A percentile compares a stretch with the other conserved stretches of the same genome.
Conservation (phyloP, 2,329 filamentous ascomycete genomes). For the Neopestalotiopsis sp. region DNA sequence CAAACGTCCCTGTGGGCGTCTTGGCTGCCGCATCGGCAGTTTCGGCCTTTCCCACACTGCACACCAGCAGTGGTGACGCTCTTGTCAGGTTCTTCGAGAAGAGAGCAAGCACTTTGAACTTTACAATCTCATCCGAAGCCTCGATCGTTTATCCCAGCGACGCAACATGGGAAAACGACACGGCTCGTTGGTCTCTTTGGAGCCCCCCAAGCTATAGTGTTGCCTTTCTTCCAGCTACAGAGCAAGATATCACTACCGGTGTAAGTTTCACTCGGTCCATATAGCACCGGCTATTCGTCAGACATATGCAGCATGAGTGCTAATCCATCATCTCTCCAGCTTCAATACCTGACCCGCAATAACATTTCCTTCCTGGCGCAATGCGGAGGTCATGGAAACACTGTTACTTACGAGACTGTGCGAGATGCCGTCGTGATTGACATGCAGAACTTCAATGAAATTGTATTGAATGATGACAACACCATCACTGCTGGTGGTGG, state of each 20-base stretch:
- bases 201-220: constrained; percentile 19
- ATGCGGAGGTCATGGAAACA: constrained; percentile 22
- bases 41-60: constrained; percentile 19
- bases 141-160: constrained; percentile 18
- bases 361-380: constrained; percentile 22
- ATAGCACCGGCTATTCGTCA: no score
- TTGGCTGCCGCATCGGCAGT: constrained; percentile 16
- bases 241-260: constrained; percentile 20
- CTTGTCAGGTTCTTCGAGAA: constrained; percentile 19
- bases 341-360: constrained; percentile 22
- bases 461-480: constrained; percentile 19
- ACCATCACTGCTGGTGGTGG: constrained; percentile 35
- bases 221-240: constrained; percentile 21
- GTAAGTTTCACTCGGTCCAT: constrained; percentile 13
- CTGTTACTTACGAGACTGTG: constrained; percentile 15
- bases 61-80: constrained; percentile 19
- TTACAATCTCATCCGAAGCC: constrained; percentile 18
- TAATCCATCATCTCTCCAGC: constrained; percentile 8
- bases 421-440: constrained; percentile 22
- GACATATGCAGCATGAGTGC: no score
- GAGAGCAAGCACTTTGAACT: constrained; percentile 17
- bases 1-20: constrained; percentile 10
- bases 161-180: constrained; percentile 18
- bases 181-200: constrained; percentile 21
- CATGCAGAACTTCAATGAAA: constrained; percentile 20